These are phyloP conservation scores for Fagopyrum esculentum DNA, from an alignment of 148 eudicot species.

Conservation along the genomic window DNA sequence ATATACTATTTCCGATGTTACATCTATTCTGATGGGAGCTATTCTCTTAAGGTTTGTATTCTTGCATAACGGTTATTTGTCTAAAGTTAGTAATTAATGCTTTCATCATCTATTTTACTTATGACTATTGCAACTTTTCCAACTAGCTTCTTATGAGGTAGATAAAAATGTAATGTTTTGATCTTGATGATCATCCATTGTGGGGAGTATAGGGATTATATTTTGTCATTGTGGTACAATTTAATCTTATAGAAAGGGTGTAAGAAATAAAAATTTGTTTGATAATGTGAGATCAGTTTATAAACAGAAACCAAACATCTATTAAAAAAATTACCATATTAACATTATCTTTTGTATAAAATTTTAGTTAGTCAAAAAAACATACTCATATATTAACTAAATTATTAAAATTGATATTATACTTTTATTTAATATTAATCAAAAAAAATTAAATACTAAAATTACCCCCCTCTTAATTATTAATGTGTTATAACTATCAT, in stretches of 20 bases:
- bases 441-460: too few relatives aligned
- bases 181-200: neutral
- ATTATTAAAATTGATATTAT: too few relatives aligned
- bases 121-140: neutral
- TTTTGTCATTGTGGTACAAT: neutral
- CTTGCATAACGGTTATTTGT: neutral
- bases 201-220: neutral
- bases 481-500: too few relatives aligned
- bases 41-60: slow-evolving; percentile 44
- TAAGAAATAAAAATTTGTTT: neutral
- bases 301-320: too few relatives aligned
- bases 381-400: too few relatives aligned
- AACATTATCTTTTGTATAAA: too few relatives aligned
- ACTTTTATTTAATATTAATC: too few relatives aligned
- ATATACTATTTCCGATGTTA: slow-evolving; percentile 45
- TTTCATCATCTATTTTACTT: neutral
- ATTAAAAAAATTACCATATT: too few relatives aligned
- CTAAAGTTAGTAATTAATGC: neutral
- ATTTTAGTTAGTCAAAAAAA: too few relatives aligned
- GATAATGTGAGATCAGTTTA: neutral
- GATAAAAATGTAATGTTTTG: neutral
- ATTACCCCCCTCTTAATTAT: too few relatives aligned
- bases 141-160: neutral
- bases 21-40: slow-evolving; percentile 45
- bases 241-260: neutral